Evolutionary conservation across 106 monocot genomes (phyloP), one percentile per base, ranked within the genome.

Genomic region (Alisma plantagoaquatica): DNA sequence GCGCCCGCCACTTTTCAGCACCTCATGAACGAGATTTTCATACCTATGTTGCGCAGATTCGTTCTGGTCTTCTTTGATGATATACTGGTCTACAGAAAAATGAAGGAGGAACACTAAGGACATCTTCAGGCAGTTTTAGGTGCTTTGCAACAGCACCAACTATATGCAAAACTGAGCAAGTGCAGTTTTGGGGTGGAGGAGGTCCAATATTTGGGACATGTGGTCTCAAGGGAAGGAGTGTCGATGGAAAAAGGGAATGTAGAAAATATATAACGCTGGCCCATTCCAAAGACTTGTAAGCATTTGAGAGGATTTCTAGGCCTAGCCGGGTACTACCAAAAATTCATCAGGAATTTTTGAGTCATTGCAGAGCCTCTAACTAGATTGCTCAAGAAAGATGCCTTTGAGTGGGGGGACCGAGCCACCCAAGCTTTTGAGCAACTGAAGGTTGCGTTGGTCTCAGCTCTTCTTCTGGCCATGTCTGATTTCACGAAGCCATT

Each of bases 11-110:
- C 32, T 3, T 61, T 61, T 7, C 29, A 31, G 24, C 2, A 28
- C 17, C 17, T 61, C 9, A 20, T 60, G 60, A 35, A 61, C 53
- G 28, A 32, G 18, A 32, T 70, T 43, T 61, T 61, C 24, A 31
- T 22, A 14, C 21, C 31, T 3, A 32, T 2, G 4, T 24, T 46
- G 7, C 28, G 29, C 1, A 27, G 23, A 49, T 61, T 48, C 1
- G 28, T 61, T 1, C 27, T 61, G 22, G 3, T 61, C 1, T 49
- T 61, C 22, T 61, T 61, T 49, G 1, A 61, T 25, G 49, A 61
- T 30, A 61, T 61, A n/a, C 29, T 61, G 10, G n/a, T 61, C 2
- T 61, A 32, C 29, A 61, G 49, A 16, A 46, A 15, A 4, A 28
- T 2, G 3, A 0, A 0, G 15, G 16, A 61, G 23, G 31, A 49